These are phyloP conservation scores for Mortierella sp. DNA, from an alignment of 371 early-diverging fungal genomes.

Conservation along the genomic window DNA sequence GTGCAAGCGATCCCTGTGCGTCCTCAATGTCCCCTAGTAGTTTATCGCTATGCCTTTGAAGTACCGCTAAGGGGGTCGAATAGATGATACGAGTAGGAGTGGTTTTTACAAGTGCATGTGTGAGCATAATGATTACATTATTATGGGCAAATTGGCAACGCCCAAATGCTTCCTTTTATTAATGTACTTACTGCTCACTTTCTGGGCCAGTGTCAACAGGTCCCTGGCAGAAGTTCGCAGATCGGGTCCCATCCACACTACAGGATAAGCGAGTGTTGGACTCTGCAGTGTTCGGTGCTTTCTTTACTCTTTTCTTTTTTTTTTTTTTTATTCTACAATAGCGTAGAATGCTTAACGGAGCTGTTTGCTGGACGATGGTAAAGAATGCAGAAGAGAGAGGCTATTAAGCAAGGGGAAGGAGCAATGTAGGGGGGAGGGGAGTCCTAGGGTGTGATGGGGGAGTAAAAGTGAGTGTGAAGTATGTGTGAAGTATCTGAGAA, in stretches of 20 bases:
- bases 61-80: conserved; percentile 11
- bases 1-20: conserved; percentile 4
- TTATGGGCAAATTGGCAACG: not conserved
- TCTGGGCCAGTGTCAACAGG: conserved; percentile 48
- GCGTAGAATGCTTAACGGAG: too few relatives aligned
- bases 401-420: too few relatives aligned
- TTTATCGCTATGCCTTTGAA: conserved; percentile 34
- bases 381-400: too few relatives aligned
- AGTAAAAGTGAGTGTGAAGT: too few relatives aligned
- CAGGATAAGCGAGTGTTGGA: not conserved
- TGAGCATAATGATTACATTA: not conserved
- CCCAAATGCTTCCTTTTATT: not conserved
- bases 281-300: not conserved
- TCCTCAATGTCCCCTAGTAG: conserved; percentile 21
- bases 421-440: too few relatives aligned
- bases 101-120: not conserved
- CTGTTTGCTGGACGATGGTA: too few relatives aligned
- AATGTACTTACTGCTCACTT: conserved; percentile 51
- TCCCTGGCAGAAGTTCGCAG: conserved; percentile 53
- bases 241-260: conserved; percentile 41
- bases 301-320: not conserved
- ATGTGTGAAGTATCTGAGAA: too few relatives aligned
- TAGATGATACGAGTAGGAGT: not conserved
- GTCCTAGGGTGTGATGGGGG: too few relatives aligned
- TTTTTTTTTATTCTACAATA: not conserved